Base-by-base conservation (phyloP, 1,139 yeast species). In the Sugiyamaella paludigena region DNA sequence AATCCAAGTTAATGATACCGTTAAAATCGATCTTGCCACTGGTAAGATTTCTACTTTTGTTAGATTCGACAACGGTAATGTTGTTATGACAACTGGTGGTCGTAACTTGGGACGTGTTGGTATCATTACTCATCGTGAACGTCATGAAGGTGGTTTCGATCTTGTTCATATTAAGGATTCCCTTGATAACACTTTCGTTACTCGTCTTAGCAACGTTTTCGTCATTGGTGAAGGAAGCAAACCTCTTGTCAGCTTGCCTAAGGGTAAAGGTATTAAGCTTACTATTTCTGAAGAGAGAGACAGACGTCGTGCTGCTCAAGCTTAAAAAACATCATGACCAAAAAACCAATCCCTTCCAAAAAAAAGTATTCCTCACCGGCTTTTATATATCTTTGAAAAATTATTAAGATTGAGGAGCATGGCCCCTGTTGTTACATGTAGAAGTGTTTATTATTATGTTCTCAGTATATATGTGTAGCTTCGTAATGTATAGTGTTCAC, bases 51-150 rank as follows among this genome's bases (percentile, higher is more conserved):
- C 86, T 59, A 95, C 88, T 66, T 87, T 77, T 79, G 83, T 91
- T 79, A 87, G 88, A 79, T 91, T 91, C 73, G 97, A 88, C 75
- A 81, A 92, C 69, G 98, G 98, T 76, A 87, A 82, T 77, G 80
- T 88, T 73, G 96, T 85, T 64, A 91, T 89, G 94, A 94, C 87
- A 75, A 91, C 97, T 64, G 98, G 98, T 80, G 98, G 98, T 80
- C 92, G 96, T 79, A 89, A 88, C 86, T 84, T 91, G 95, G 98
- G 98, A 75, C 87, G 98, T 79, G 91, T 89, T 73, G 98, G 98
- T 85, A 89, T 87, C 66, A 89, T 91, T 74, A 81, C 85, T 67
- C 96, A 91, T 94, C 86, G 95, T 79, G 98, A 91, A 81, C 88
- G 87, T 80, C 98, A 91, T 83, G 96, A 91, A 75, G 98, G 98